Evolutionary conservation across 345 rosid species (phyloP), one percentile per base, ranked within the genome.

Genomic region (Crucihimalaya himalaica): DNA sequence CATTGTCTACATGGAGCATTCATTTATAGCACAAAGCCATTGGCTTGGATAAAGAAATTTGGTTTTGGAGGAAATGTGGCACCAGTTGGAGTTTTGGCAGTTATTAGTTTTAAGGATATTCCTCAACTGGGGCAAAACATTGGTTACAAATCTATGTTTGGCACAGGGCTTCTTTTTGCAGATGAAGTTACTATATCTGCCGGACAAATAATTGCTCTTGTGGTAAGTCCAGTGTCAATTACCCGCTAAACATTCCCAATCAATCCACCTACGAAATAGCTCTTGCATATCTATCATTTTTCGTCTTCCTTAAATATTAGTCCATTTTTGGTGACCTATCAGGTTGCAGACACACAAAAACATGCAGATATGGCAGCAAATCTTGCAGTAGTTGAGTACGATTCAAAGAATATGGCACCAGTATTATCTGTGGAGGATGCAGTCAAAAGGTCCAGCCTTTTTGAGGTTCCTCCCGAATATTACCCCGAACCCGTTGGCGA

Each of bases 281-380:
- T 34, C 84, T 89, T 91, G 93, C 87, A 84, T 57, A 35, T 31
- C 56, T 37, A n/a, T 31, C 20, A 7, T 23, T n/a, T 56, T 50
- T 21, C 18, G 14, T 53, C 55, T 45, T 45, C 46, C 40, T 65
- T 52, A 6, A 10, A 0, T 31, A 5, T 9, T 25, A 12, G 8
- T 48, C 53, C 27, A 6, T 52, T 48, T 68, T 29, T 43, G 56
- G 35, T 68, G 35, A 34, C 31, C 67, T 74, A 55, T 14, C 75
- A 94, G 98, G 89, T 94, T 70, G 98, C 97, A 18, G 90, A 91
- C 77, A 84, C 96, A 37, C 96, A 89, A 69, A 91, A 83, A 71
- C 86, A 83, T 70, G 97, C 97, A 68, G 90, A 89, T 40, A 50
- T 70, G 70, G 96, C 96, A 47, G 85, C 92, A 70, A 76, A 70